Evolutionary conservation across 176 grass and related monocot species (phyloP), one percentile per base, ranked within the genome.

Genomic region (Leersia perrieri): DNA sequence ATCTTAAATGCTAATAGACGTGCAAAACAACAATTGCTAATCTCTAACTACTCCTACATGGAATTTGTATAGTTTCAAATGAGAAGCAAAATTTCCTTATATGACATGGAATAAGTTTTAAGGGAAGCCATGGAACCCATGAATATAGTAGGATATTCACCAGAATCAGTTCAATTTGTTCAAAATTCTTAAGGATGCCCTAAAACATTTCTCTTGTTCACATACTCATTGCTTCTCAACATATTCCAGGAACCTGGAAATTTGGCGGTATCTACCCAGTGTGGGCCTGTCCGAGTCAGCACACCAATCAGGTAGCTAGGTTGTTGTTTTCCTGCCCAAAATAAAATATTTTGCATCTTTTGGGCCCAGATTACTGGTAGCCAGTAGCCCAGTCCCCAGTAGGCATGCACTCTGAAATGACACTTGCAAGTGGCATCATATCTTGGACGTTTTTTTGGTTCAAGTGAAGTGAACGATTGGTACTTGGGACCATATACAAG

Each of bases 201-300:
- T n/a, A n/a, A n/a, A n/a, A n/a, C n/a, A n/a, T n/a, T n/a, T n/a
- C n/a, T n/a, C n/a, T n/a, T n/a, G n/a, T n/a, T n/a, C n/a, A n/a
- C n/a, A n/a, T n/a, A n/a, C n/a, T n/a, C n/a, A n/a, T n/a, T n/a
- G n/a, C n/a, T n/a, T n/a, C n/a, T n/a, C n/a, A n/a, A n/a, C n/a
- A n/a, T n/a, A n/a, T 20, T 51, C 7, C 16, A 51, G 51, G 22
- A 57, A 57, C 42, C 22, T 31, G 9, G 4, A 55, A 55, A 3
- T 32, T 32, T 53, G 15, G 36, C 33, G 12, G 63, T 33, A 16
- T 5, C 25, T 3, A 67, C 4, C 35, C 4, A 2, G 62, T 45
- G 63, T 63, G 71, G 49, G 27, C 70, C 26, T 15, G 71, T 81
- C 85, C 71, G 63, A 81, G 49, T 87, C 85, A 81, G 85, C 85